Evolutionary conservation across 2,329 filamentous ascomycete genomes (phyloP).

Genomic region (Talaromyces sp.): DNA sequence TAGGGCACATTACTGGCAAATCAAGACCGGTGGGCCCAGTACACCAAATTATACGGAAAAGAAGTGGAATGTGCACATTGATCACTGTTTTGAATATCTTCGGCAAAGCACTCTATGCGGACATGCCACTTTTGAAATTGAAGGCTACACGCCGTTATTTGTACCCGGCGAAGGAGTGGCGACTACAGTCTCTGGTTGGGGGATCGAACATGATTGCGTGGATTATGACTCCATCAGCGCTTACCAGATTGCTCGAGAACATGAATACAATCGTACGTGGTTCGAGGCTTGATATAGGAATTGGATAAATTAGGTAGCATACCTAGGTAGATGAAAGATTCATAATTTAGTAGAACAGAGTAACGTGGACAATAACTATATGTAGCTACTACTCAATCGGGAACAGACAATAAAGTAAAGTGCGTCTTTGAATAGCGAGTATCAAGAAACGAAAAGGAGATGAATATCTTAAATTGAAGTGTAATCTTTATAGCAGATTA

Average conservation of each 20-base stretch:
- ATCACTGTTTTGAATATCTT: conserved; percentile 8
- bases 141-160: neutral
- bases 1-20: neutral
- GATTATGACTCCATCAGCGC: neutral
- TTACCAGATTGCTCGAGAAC: neutral
- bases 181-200: neutral
- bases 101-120: neutral
- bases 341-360: neutral
- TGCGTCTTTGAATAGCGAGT: neutral
- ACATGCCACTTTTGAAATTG: neutral
- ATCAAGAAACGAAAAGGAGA: neutral
- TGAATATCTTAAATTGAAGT: neutral
- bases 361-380: neutral
- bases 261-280: neutral
- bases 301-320: neutral
- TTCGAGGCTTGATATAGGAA: neutral
- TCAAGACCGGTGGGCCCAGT: neutral
- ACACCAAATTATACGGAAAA: neutral
- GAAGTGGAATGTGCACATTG: neutral
- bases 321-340: neutral
- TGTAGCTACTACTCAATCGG: neutral
- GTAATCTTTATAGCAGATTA: no score
- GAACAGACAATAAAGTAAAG: neutral
- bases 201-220: neutral
- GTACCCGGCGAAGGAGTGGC: neutral